Conservation (phyloP, 2,329 filamentous ascomycete species). For the Pseudogymnoascus destructans region DNA sequence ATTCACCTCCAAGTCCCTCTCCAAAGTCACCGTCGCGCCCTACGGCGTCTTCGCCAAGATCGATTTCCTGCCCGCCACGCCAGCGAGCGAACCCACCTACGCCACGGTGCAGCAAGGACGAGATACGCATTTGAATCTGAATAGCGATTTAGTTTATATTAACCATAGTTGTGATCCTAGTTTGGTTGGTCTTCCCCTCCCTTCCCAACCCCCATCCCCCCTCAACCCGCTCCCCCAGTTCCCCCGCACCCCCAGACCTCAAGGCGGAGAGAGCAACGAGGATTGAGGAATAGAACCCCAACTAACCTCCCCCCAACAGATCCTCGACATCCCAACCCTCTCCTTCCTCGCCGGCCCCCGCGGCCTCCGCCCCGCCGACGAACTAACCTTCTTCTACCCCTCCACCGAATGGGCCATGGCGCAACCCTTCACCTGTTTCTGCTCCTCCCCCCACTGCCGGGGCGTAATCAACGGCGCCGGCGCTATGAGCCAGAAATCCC, state of each 20-base stretch:
- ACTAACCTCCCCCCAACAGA: slow-evolving; percentile 28
- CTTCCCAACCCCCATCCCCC: no score
- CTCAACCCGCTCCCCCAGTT: no score
- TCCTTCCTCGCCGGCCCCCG: slow-evolving; percentile 45
- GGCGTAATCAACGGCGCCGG: slow-evolving; percentile 51
- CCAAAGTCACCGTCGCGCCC: slow-evolving; percentile 40
- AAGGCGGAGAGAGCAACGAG: no score
- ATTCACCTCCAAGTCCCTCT: slow-evolving; percentile 48
- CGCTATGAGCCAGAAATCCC: slow-evolving; percentile 40
- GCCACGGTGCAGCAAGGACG: slow-evolving; percentile 49
- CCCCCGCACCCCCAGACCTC: background rate
- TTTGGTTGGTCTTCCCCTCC: slow-evolving; percentile 36
- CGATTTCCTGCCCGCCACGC: slow-evolving; percentile 47
- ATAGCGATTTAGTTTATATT: slow-evolving; percentile 54
- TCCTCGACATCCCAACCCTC: slow-evolving; percentile 45
- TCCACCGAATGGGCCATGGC: slow-evolving; percentile 65
- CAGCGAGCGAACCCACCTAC: slow-evolving; percentile 44
- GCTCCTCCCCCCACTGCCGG: slow-evolving; percentile 42
- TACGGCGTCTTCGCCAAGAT: slow-evolving; percentile 56
- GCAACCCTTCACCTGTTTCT: slow-evolving; percentile 50
- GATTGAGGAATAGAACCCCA: slow-evolving; percentile 3
- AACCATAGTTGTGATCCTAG: slow-evolving; percentile 57
- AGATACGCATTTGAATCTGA: slow-evolving; percentile 45
- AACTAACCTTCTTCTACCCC: slow-evolving; percentile 62
- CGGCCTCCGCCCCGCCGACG: slow-evolving; percentile 41